phyloP scores from a whole-genome alignment of 2,329 filamentous ascomycete genomes.

The Corinectria fuckeliana region DNA sequence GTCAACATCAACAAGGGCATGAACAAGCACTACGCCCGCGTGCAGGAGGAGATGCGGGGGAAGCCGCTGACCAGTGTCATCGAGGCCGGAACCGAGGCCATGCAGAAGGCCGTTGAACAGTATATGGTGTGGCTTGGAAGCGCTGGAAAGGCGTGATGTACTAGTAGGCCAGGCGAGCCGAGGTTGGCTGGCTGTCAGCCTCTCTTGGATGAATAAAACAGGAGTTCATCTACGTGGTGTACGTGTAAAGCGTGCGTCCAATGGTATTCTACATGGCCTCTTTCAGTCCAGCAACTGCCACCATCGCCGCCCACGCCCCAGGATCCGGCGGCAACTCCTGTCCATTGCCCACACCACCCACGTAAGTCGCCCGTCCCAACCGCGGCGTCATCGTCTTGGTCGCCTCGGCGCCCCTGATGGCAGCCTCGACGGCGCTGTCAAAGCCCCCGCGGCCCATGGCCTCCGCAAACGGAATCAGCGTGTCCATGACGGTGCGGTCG shows the following conservation, averaged over 20 bases:
- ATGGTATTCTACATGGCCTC: background rate
- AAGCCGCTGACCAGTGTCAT: conserved; percentile 56
- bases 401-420: conserved; percentile 64
- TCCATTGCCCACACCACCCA: conserved; percentile 59
- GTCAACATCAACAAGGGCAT: conserved; percentile 61
- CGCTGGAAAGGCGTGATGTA: conserved; percentile 53
- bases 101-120: conserved; percentile 56
- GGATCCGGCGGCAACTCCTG: conserved; percentile 68
- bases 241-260: background rate
- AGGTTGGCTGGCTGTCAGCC: too few species aligned
- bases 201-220: too few species aligned
- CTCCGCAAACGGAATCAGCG: conserved; percentile 60
- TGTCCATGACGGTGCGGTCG: conserved; percentile 65
- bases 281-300: conserved; percentile 46
- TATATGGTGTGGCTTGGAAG: conserved; percentile 55
- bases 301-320: conserved; percentile 73
- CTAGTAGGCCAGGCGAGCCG: too few species aligned
- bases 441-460: conserved; percentile 57
- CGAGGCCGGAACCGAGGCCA: conserved; percentile 52
- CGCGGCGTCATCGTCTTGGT: conserved; percentile 71
- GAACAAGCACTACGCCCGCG: conserved; percentile 54
- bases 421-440: conserved; percentile 63
- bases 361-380: conserved; percentile 72
- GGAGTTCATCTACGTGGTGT: background rate
- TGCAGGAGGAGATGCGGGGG: conserved; percentile 53